Conservation (phyloP, 176 grass and related monocot genomes). For the Oryza rufipogon region DNA sequence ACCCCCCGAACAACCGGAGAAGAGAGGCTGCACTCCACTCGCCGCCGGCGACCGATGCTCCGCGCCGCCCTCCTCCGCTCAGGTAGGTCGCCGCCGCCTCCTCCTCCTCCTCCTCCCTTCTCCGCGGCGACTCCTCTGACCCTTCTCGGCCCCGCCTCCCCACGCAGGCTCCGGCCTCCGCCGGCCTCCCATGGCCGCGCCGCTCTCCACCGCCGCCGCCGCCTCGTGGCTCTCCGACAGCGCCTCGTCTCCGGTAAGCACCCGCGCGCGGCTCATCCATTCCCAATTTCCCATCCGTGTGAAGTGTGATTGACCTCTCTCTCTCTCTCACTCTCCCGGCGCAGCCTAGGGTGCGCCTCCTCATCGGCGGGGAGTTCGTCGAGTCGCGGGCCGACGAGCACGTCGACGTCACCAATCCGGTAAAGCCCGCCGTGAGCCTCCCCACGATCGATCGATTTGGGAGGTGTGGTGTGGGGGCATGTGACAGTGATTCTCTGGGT, state of each 20-base stretch:
- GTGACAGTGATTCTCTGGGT: conserved; percentile 7
- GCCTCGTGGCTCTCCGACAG: conserved; percentile 51
- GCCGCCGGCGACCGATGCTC: conserved; percentile 34
- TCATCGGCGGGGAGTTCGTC: conserved; percentile 88
- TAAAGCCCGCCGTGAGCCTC: conserved; percentile 25
- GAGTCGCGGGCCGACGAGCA: conserved; percentile 66
- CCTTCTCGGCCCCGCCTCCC: neutral
- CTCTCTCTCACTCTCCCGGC: neutral
- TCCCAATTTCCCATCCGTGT: too few relatives aligned
- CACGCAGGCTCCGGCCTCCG: conserved; percentile 63
- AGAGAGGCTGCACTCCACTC: too few relatives aligned
- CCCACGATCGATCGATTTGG: neutral
- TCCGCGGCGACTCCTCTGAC: neutral
- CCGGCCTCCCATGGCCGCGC: conserved; percentile 49
- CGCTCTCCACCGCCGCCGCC: conserved; percentile 64
- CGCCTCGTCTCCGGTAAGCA: conserved; percentile 46
- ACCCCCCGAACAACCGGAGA: neutral
- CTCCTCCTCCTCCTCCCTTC: neutral
- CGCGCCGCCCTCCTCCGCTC: conserved; percentile 48
- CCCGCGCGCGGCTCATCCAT: neutral
- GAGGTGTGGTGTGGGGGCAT: neutral
- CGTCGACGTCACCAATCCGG: conserved; percentile 88
- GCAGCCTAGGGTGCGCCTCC: conserved; percentile 76
- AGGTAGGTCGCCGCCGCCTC: neutral
- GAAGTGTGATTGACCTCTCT: neutral